Evolutionary conservation across 1,139 yeast species (phyloP), one percentile per base, ranked within the genome.

Genomic region (Saccharomyces hybrid): DNA sequence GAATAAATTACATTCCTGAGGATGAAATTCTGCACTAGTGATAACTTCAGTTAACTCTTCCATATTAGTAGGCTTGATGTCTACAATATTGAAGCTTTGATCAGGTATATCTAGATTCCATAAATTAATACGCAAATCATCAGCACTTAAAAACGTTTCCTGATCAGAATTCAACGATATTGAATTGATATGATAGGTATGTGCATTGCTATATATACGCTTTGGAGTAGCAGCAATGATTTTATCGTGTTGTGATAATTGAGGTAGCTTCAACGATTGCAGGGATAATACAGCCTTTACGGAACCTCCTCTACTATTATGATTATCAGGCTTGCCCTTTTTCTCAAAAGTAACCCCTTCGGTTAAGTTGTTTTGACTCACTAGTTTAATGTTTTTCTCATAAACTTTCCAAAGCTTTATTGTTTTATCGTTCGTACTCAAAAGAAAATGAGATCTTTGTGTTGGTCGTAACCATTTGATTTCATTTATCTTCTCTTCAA

Each of bases 31-130:
- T 2, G 98, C 96, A 65, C 95, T 83, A 13, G 99, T 95, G 62
- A 95, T 93, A 53, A 95, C 99, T 72, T 95, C 99, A 13, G 99
- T 93, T 66, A 95, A 80, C 73, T 95, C 99, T 75, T 95, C 99
- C 99, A 95, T 95, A 72, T 91, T 90, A 23, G 93, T 88, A 6
- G 99, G 99, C 72, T 95, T 91, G 66, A 95, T 95, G 73, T 95
- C 99, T 58, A 95, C 99, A 63, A 95, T 91, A 71, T 88, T 95
- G 74, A 95, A 95, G 64, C 95, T 84, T 74, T 93, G 97, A 72
- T 93, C 97, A 44, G 97, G 90, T 64, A 90, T 88, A 53, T 90
- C 93, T 64, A 91, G 76, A 71, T 93, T 91, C 99, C 99, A 95
- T 62, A 95, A 76, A 72, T 95, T 95, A 69, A 95, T 87, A 70